Base-by-base conservation (phyloP, 2,329 filamentous ascomycete genomes). In the Aspergillus amoenus region DNA sequence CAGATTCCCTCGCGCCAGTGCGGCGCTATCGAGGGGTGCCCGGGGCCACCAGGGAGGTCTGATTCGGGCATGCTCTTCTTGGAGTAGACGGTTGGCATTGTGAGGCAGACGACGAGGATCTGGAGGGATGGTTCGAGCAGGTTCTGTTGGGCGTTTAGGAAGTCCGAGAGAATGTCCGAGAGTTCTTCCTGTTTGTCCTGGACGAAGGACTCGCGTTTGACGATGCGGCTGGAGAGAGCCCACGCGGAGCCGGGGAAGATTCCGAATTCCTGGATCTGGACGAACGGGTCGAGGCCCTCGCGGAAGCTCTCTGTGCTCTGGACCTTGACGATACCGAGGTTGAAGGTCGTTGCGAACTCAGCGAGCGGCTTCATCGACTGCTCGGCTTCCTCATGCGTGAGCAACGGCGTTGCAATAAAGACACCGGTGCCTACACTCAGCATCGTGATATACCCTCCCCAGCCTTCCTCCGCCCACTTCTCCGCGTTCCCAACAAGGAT, bases 401-500 rank as follows among this genome's bases (percentile, higher is more conserved):
- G 53, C 44, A 62, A 30, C 4, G 60, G 48, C 6, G 59, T 59
- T 11, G 57, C 56, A 58, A 65, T 58, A 42, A 30, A 49, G 56
- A 34, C 41, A 37, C 5, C 30, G 6, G 52, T 48, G 34, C 32
- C 24, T 13, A 39, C 2, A 37, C 7, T 6, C 24, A 17, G 11
- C 30, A 37, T 3, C 32, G 32, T 5, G 17, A 64, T 49, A 44
- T 58, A 64, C 5, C 63, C 63, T 7, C 62, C 62, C 61, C 61
- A 65, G 15, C 63, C 63, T 17, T 64, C 60, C 1, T 49, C 46
- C 1, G 62, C 60, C 63, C 63, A 65, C 32, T 56, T 57, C 9
- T 61, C 60, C 11, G 55, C 57, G 24, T 63, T 61, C 3, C 44
- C 53, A 5, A 65, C 60, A 0, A 62, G 15, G 3, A 63, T 46